Percentiles rank a stretch among this genome's conserved stretches.
phyloP scores from a whole-genome alignment of 257 asterid species.

The Solanum ahanhuiri region DNA sequence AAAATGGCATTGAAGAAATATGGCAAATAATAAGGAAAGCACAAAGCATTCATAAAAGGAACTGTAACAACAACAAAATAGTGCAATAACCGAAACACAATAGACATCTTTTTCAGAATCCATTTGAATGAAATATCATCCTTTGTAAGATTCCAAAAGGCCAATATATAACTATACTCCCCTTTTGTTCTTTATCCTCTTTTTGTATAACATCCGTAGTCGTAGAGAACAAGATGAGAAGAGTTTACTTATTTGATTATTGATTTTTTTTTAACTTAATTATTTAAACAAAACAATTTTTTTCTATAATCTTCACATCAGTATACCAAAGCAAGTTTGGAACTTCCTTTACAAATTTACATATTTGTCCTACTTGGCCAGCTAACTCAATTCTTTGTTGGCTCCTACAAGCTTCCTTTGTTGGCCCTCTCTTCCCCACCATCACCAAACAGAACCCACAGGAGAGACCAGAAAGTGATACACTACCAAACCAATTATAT shows the following conservation, averaged over 20 bases:
- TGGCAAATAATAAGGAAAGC: not conserved
- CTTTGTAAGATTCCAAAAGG: not conserved
- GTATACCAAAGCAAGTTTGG: not conserved
- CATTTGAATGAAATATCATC: not conserved
- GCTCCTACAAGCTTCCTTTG: not conserved
- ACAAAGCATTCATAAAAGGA: not conserved
- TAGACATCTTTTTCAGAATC: not conserved
- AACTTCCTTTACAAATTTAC: not conserved
- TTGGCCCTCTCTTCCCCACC: conserved; percentile 1
- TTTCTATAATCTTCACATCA: not conserved
- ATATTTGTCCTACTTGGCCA: not conserved
- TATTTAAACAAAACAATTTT: not conserved
- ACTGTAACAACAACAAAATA: not conserved
- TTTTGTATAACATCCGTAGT: not conserved
- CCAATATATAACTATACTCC: not conserved
- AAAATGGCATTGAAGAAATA: not conserved
- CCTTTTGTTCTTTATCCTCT: not conserved
- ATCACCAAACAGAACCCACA: not conserved
- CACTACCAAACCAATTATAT: not conserved
- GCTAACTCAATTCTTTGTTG: not conserved
- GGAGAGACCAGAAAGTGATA: not conserved
- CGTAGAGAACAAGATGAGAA: not conserved
- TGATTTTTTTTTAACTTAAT: not conserved
- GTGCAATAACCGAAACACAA: not conserved
- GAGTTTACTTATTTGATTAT: not conserved